A percentile compares a stretch with the other conserved stretches of the same genome.
phyloP scores from a whole-genome alignment of 129 eudicot species.

The Silybum marianum region DNA sequence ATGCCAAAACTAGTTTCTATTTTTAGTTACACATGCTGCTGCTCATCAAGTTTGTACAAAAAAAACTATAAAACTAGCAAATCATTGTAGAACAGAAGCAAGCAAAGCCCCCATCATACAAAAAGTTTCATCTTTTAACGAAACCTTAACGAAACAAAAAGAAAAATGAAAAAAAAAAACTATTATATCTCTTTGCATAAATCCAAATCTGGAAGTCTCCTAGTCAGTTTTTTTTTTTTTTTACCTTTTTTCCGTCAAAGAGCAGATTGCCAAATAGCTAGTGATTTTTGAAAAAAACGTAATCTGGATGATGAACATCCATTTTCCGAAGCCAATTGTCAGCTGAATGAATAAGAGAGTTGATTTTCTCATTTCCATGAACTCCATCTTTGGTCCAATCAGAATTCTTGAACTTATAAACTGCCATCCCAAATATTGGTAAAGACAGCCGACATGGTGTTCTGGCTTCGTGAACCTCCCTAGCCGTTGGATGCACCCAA shows the following conservation, averaged over 20 bases:
- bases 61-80: conserved; percentile 16
- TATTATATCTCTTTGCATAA: neutral
- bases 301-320: conserved; percentile 83
- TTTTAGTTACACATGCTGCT: conserved; percentile 26
- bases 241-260: neutral
- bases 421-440: conserved; percentile 72
- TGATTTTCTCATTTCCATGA: conserved; percentile 54
- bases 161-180: neutral
- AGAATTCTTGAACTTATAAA: conserved; percentile 68
- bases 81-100: neutral
- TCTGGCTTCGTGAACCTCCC: conserved; percentile 44
- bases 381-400: conserved; percentile 59
- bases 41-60: conserved; percentile 23
- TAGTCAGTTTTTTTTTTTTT: conserved; percentile 13
- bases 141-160: neutral
- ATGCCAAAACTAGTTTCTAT: conserved; percentile 24
- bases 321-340: conserved; percentile 73
- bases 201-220: neutral
- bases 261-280: conserved; percentile 4
- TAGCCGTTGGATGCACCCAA: conserved; percentile 30
- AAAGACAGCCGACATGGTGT: conserved; percentile 48
- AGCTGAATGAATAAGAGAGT: conserved; percentile 54
- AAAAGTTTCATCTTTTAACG: conserved; percentile 29
- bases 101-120: neutral
- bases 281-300: conserved; percentile 56